Conservation (phyloP, 805 yeast species). For the Saccharomycopsis selenospora region DNA sequence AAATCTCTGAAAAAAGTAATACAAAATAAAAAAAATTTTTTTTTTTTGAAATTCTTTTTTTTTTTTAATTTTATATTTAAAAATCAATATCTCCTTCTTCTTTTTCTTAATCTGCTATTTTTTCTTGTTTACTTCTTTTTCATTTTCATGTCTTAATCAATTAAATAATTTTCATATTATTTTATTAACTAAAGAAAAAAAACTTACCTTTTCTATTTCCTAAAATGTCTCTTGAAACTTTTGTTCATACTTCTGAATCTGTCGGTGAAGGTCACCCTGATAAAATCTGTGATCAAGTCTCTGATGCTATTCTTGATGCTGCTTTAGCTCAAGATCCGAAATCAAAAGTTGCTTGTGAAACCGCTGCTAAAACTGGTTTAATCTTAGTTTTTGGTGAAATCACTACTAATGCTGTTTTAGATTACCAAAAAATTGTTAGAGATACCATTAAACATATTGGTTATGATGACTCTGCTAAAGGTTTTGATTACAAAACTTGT, state of each 20-base stretch:
- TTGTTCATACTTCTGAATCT: conserved; percentile 76
- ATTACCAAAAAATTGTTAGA: conserved; percentile 95
- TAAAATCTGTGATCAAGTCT: conserved; percentile 97
- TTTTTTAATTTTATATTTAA: neutral
- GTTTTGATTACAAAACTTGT: conserved; percentile 99
- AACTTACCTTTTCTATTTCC: neutral
- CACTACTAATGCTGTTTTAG: conserved; percentile 92
- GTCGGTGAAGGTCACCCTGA: conserved; percentile 96
- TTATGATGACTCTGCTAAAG: conserved; percentile 91
- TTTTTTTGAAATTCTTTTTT: neutral
- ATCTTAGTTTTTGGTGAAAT: conserved; percentile 99
- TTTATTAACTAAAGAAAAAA: neutral
- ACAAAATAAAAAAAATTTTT: neutral
- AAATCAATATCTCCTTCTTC: neutral
- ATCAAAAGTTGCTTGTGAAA: conserved; percentile 98
- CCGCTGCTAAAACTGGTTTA: conserved; percentile 99
- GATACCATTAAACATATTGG: conserved; percentile 98
- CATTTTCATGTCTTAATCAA: neutral
- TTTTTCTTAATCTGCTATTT: neutral
- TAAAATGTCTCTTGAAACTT: conserved; percentile 31
- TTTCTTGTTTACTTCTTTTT: neutral
- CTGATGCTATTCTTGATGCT: conserved; percentile 97
- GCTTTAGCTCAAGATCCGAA: conserved; percentile 92
- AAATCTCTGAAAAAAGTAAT: too few relatives aligned
- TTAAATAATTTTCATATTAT: neutral